A percentile compares a stretch with the other conserved stretches of the same genome.
Evolutionary conservation across 441 rosid genomes (phyloP).

Genomic region (Arabidopsis hybrid): DNA sequence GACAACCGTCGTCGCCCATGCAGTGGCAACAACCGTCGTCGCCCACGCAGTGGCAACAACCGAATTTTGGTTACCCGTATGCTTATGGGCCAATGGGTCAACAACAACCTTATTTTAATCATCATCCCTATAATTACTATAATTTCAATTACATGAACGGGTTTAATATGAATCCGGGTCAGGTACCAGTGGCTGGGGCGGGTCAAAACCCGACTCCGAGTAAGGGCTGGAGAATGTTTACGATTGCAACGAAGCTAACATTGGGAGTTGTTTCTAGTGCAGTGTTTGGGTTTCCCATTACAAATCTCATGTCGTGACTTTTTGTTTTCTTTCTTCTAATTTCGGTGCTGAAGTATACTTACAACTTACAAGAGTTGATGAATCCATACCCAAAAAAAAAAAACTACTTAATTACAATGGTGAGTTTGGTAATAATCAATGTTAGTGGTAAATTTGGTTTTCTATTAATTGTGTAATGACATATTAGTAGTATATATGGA

Average conservation of each 20-base stretch:
- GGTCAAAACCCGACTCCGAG: slow-evolving; percentile 23
- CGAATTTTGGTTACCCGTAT: slow-evolving; percentile 21
- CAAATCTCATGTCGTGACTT: slow-evolving; percentile 14
- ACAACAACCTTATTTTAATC: slow-evolving; percentile 18
- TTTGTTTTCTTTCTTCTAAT: background rate
- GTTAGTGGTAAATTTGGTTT: too few relatives aligned
- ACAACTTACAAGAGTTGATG: too few relatives aligned
- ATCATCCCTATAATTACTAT: slow-evolving; percentile 12
- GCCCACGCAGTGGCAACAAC: too few relatives aligned
- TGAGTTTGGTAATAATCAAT: too few relatives aligned
- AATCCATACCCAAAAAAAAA: too few relatives aligned
- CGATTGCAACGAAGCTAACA: slow-evolving; percentile 31
- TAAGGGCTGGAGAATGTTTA: slow-evolving; percentile 38
- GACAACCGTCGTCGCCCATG: slow-evolving; percentile 3
- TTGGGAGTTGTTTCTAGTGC: slow-evolving; percentile 38
- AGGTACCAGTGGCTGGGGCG: slow-evolving; percentile 9
- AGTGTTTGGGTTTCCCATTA: slow-evolving; percentile 36
- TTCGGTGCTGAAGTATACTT: too few relatives aligned
- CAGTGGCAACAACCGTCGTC: slow-evolving; percentile 32
- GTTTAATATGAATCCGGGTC: slow-evolving; percentile 7
- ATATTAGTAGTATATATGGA: too few relatives aligned
- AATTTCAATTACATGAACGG: background rate
- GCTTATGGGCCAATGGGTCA: slow-evolving; percentile 27
- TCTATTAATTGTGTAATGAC: too few relatives aligned
- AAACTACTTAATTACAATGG: too few relatives aligned